Evolutionary conservation across 75 land plant genomes (phyloP).

Genomic region (Adiantum capillusveneris): DNA sequence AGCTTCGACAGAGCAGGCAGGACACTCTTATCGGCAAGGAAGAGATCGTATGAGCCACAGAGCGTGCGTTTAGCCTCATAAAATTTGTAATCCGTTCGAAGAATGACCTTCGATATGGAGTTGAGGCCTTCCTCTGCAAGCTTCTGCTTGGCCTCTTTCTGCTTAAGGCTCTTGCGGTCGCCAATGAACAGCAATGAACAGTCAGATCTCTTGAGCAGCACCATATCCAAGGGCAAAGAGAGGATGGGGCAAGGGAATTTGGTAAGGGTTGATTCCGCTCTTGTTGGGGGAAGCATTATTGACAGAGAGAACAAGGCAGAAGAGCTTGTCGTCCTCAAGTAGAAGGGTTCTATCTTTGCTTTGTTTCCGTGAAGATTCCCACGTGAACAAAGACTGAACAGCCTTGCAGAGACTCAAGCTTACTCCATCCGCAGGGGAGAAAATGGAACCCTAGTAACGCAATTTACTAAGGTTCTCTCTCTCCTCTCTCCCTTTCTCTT

Average conservation of each 20-base stretch:
- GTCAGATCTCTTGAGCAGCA: slow-evolving; percentile 38
- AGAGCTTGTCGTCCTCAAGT: slow-evolving; percentile 47
- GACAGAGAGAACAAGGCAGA: slow-evolving; percentile 57
- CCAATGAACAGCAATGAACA: slow-evolving; percentile 65
- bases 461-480: no score
- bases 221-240: slow-evolving; percentile 20
- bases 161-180: slow-evolving; percentile 31
- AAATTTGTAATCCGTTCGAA: slow-evolving; percentile 45
- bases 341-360: slow-evolving; percentile 39
- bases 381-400: slow-evolving; percentile 46
- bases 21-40: slow-evolving; percentile 22
- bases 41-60: slow-evolving; percentile 67
- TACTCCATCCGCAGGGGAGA: no score
- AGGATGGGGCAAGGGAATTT: slow-evolving; percentile 63
- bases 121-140: slow-evolving; percentile 37
- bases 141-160: slow-evolving; percentile 28
- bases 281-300: slow-evolving; percentile 39
- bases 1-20: slow-evolving; percentile 45
- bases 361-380: slow-evolving; percentile 26
- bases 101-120: slow-evolving; percentile 50
- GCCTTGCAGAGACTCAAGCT: no score
- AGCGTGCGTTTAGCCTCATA: slow-evolving; percentile 69
- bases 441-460: no score
- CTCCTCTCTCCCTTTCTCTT: no score
- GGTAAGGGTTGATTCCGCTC: slow-evolving; percentile 37